Conservation (phyloP, 116 monocot genomes). For the Iris pallida region DNA sequence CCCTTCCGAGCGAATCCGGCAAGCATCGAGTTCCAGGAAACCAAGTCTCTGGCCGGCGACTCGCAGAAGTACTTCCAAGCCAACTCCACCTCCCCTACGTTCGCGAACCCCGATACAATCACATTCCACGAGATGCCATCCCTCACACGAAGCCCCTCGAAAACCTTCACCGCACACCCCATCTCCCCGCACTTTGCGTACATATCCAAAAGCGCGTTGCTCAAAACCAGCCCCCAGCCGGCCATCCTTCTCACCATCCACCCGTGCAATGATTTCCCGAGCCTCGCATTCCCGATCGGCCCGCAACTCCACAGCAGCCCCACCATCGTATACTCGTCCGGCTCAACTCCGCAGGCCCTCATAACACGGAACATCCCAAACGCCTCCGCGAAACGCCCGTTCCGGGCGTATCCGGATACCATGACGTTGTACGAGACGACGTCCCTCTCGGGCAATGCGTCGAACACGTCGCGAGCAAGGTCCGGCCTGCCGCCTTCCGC, state of each 20-base stretch:
- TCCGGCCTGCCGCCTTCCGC: slow-evolving; percentile 20
- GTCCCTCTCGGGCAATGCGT: slow-evolving; percentile 28
- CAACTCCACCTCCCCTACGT: slow-evolving; percentile 28
- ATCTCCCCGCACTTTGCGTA: slow-evolving; percentile 56
- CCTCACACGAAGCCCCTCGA: slow-evolving; percentile 29
- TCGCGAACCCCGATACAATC: slow-evolving; percentile 45
- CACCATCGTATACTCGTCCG: slow-evolving; percentile 44
- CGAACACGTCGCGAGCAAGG: slow-evolving; percentile 32
- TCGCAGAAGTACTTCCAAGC: slow-evolving; percentile 36
- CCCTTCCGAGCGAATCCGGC: slow-evolving; percentile 36
- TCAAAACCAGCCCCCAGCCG: slow-evolving; percentile 31
- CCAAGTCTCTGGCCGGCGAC: slow-evolving; percentile 43
- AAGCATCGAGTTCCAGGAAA: slow-evolving; percentile 67
- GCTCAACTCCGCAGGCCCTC: slow-evolving; percentile 24
- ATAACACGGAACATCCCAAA: slow-evolving; percentile 35
- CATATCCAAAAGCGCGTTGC: slow-evolving; percentile 61
- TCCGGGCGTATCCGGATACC: slow-evolving; percentile 41
- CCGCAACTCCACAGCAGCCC: slow-evolving; percentile 47
- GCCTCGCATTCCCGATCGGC: slow-evolving; percentile 12
- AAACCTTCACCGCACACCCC: slow-evolving; percentile 26
- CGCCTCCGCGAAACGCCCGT: slow-evolving; percentile 24
- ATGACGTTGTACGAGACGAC: slow-evolving; percentile 47
- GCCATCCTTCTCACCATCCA: slow-evolving; percentile 27
- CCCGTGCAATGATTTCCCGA: slow-evolving; percentile 50
- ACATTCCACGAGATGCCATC: slow-evolving; percentile 62